These are phyloP conservation scores for Fermentozyma sake DNA, from an alignment of 1,139 yeast species.

Conservation along the genomic window DNA sequence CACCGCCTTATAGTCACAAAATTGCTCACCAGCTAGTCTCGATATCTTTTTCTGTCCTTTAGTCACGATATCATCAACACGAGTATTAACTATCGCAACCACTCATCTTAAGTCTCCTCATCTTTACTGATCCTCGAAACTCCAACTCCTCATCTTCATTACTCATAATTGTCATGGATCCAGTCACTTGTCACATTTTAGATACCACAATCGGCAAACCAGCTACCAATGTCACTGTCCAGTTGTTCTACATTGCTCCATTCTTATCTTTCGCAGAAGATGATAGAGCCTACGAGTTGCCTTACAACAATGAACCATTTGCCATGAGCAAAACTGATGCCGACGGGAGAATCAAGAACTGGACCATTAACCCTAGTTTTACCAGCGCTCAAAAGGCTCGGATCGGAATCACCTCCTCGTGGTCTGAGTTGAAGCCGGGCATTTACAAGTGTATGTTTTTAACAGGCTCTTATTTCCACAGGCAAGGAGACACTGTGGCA, in stretches of 20 bases:
- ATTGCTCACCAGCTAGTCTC: too few species aligned
- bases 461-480: conserved; percentile 60
- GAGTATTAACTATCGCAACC: too few species aligned
- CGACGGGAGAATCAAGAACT: conserved; percentile 73
- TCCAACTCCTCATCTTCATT: conserved; percentile 1
- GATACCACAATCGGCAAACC: conserved; percentile 86
- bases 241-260: conserved; percentile 40
- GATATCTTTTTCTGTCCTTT: too few species aligned
- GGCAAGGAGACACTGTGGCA: conserved; percentile 17
- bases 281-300: conserved; percentile 25
- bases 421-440: conserved; percentile 53
- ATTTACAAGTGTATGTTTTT: conserved; percentile 71
- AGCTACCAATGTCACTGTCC: conserved; percentile 62
- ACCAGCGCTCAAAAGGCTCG: conserved; percentile 11
- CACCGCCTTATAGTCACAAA: too few species aligned
- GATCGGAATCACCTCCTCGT: conserved; percentile 34
- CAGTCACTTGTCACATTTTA: conserved; percentile 82
- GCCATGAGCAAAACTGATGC: conserved; percentile 64
- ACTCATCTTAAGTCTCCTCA: too few species aligned
- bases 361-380: conserved; percentile 51
- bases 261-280: conserved; percentile 20
- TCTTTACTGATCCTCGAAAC: not conserved
- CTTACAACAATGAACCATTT: conserved; percentile 32
- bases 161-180: conserved; percentile 33
- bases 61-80: too few species aligned